phyloP scores from a whole-genome alignment of 1,284 basidiomycete genomes.

The Cryptococcus jaspeensis region DNA sequence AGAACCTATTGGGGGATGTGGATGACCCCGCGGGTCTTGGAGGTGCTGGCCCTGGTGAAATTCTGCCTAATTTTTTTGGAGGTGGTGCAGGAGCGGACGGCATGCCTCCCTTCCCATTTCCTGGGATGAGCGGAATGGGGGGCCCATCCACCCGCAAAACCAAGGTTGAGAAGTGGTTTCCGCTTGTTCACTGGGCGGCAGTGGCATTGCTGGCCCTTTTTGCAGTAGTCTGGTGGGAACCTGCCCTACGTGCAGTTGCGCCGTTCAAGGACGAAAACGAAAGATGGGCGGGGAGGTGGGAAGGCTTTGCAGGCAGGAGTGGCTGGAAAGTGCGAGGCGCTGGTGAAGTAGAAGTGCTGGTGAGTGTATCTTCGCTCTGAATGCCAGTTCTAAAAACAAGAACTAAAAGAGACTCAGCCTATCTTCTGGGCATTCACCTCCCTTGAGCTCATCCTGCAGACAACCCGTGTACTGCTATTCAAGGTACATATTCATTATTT shows the following conservation, averaged over 20 bases:
- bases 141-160: slow-evolving; percentile 13
- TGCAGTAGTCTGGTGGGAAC: slow-evolving; percentile 49
- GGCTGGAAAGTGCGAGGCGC: slow-evolving; percentile 11
- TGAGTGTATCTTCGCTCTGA: slow-evolving; percentile 9
- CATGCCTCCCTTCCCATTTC: slow-evolving; percentile 19
- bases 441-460: slow-evolving; percentile 47
- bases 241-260: slow-evolving; percentile 25
- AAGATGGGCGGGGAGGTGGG: slow-evolving; percentile 25
- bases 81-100: slow-evolving; percentile 1
- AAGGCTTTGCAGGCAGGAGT: slow-evolving; percentile 20
- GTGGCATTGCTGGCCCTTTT: slow-evolving; percentile 42
- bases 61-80: slow-evolving; percentile 14
- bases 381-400: background rate
- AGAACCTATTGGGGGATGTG: slow-evolving; percentile 33
- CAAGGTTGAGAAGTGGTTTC: slow-evolving; percentile 35
- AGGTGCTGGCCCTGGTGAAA: slow-evolving; percentile 16
- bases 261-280: slow-evolving; percentile 9
- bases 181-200: slow-evolving; percentile 42
- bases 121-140: slow-evolving; percentile 16
- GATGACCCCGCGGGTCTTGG: slow-evolving; percentile 38
- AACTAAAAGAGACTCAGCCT: slow-evolving; percentile 32
- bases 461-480: slow-evolving; percentile 45
- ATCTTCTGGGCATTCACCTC: slow-evolving; percentile 52
- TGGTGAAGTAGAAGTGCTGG: slow-evolving; percentile 27
- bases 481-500: slow-evolving; percentile 25